Evolutionary conservation across 2,329 filamentous ascomycete species (phyloP), one percentile per base, ranked within the genome.

Genomic region (Amesomyces nigricolor): DNA sequence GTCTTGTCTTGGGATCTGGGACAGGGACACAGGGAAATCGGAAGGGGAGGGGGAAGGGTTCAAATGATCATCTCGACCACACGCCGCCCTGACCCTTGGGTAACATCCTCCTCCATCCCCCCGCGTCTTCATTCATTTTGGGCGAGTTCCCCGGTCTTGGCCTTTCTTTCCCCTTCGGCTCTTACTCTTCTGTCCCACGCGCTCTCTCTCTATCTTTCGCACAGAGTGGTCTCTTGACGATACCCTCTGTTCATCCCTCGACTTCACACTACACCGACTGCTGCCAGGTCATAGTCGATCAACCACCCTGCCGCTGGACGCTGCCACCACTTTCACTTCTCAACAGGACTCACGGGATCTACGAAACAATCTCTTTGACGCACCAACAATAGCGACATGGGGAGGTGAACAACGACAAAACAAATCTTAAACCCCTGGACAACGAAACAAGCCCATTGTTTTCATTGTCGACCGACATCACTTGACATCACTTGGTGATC

Each of bases 251-350:
- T 35, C 32, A 9, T 35, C 32, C 32, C 11, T 35, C 32, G 7
- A 35, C 32, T 35, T 35, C 32, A 35, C 32, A 35, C 32, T 35
- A 7, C 32, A 30, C 16, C 29, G 29, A 13, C 26, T 17, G 44
- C 40, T 22, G 16, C 43, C 13, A 53, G 32, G 37, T 42, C 43
- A 35, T 44, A 35, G 2, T 47, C 40, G 9, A 35, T 45, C 7
- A 48, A 42, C 51, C 6, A 44, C 53, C 19, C 32, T 48, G 32
- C 49, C 54, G 54, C 54, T 52, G 54, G 54, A 39, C 54, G 54
- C 49, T 44, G 37, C 32, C 44, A 37, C 26, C 46, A 37, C 22
- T 14, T 46, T 29, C 35, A 30, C 13, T 40, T 54, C 45, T 48
- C 22, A 10, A 19, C 13, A 17, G 17, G 14, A n/a, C 9, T 14